Percentiles rank a stretch among this genome's conserved stretches.
Evolutionary conservation across 139 green algal genomes (phyloP).

Genomic region (Micromonas pusilla): DNA sequence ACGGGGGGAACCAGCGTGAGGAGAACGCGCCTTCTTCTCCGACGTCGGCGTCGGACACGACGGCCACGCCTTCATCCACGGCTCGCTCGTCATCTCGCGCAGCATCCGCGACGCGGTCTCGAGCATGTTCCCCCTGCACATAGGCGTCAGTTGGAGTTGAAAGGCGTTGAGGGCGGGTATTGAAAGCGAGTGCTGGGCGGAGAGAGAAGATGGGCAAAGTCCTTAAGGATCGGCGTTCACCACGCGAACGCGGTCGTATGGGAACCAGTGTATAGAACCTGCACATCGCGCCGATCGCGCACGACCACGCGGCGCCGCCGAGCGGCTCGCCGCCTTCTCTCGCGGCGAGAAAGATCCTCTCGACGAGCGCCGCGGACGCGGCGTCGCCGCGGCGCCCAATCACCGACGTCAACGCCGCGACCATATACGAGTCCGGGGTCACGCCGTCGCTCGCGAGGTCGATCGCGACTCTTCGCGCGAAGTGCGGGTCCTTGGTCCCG

Average conservation of each 20-base stretch:
- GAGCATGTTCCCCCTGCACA: too few species aligned
- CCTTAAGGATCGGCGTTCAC: too few species aligned
- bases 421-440: not conserved
- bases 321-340: not conserved
- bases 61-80: not conserved
- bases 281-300: not conserved
- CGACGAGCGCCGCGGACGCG: not conserved
- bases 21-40: too few species aligned
- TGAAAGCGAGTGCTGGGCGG: too few species aligned
- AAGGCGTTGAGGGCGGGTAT: too few species aligned
- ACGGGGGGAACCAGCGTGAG: too few species aligned
- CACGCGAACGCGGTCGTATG: too few species aligned
- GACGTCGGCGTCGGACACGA: not conserved
- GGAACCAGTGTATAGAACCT: too few species aligned
- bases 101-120: not conserved
- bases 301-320: not conserved
- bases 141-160: too few species aligned
- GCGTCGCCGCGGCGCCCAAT: not conserved
- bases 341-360: not conserved
- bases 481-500: not conserved
- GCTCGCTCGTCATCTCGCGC: not conserved
- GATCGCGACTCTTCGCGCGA: not conserved
- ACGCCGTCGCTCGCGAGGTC: not conserved
- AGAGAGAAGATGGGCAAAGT: too few species aligned
- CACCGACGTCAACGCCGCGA: not conserved